Evolutionary conservation across 2,329 filamentous ascomycete species (phyloP).

Genomic region (Paraconiothyrium sp.): DNA sequence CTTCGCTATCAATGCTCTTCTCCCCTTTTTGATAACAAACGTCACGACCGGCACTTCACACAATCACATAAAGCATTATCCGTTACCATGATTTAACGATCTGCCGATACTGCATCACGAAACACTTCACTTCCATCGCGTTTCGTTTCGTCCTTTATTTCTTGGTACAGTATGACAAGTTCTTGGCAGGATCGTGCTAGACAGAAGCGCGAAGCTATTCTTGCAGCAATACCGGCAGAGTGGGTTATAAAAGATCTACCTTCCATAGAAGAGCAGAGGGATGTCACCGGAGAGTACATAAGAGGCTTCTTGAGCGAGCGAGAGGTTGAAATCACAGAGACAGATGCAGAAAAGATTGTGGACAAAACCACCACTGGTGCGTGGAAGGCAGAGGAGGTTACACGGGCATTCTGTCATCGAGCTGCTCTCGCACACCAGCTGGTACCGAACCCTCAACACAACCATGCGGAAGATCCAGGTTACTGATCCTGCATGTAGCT

Average conservation of each 20-base stretch:
- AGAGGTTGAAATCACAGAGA: constrained; percentile 70
- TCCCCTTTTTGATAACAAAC: constrained; percentile 5
- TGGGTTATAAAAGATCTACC: constrained; percentile 64
- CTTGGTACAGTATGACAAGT: constrained; percentile 31
- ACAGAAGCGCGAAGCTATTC: constrained; percentile 64
- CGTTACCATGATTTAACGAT: too few species aligned
- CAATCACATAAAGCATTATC: too few species aligned
- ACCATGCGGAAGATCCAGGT: background rate
- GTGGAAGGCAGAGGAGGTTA: constrained; percentile 67
- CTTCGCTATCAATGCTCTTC: constrained; percentile 6
- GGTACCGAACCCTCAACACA: constrained; percentile 26
- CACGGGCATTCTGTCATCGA: constrained; percentile 66
- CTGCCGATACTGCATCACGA: background rate
- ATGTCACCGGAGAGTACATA: constrained; percentile 59
- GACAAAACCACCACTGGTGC: constrained; percentile 62
- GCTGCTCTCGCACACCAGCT: constrained; percentile 63
- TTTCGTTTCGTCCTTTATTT: background rate
- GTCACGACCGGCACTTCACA: constrained; percentile 4
- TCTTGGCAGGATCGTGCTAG: constrained; percentile 62
- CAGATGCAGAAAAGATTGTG: constrained; percentile 66
- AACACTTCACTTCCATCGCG: background rate
- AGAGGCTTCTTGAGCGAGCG: constrained; percentile 62
- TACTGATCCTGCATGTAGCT: constrained; percentile 25
- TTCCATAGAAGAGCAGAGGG: constrained; percentile 60
- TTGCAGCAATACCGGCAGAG: constrained; percentile 64